Percentiles rank a stretch among this genome's conserved stretches.
These are phyloP conservation scores for Rhododendron molle DNA, from an alignment of 148 eudicot species.

Conservation along the genomic window DNA sequence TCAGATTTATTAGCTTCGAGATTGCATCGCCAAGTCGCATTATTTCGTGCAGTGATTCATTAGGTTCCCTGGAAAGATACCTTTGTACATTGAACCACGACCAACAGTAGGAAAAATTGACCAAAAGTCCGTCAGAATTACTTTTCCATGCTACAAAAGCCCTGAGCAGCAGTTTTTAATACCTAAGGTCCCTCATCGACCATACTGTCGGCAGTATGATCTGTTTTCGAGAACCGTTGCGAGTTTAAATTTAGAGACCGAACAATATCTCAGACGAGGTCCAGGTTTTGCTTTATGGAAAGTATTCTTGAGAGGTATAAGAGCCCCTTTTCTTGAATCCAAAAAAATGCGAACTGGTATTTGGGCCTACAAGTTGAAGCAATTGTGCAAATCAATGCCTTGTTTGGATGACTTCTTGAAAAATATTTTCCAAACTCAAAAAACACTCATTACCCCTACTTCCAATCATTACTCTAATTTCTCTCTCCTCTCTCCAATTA, in stretches of 20 bases:
- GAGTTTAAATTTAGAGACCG: neutral
- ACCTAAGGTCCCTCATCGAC: neutral
- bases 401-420: too few relatives aligned
- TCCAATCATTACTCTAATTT: too few relatives aligned
- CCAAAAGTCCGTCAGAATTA: neutral
- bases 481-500: too few relatives aligned
- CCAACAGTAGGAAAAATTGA: neutral
- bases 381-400: neutral
- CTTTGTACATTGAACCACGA: neutral
- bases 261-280: neutral
- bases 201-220: neutral
- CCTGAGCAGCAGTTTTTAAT: neutral
- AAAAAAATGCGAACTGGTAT: neutral
- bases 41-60: neutral
- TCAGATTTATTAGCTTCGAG: neutral
- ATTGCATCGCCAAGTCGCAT: neutral
- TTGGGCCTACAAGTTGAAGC: neutral
- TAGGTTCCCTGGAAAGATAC: neutral
- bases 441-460: too few relatives aligned
- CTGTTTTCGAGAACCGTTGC: neutral
- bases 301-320: neutral
- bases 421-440: too few relatives aligned
- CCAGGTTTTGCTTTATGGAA: neutral
- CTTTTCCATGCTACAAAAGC: neutral
- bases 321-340: neutral